Evolutionary conservation across 345 rosid genomes (phyloP).

Genomic region (Camelina neglecta): DNA sequence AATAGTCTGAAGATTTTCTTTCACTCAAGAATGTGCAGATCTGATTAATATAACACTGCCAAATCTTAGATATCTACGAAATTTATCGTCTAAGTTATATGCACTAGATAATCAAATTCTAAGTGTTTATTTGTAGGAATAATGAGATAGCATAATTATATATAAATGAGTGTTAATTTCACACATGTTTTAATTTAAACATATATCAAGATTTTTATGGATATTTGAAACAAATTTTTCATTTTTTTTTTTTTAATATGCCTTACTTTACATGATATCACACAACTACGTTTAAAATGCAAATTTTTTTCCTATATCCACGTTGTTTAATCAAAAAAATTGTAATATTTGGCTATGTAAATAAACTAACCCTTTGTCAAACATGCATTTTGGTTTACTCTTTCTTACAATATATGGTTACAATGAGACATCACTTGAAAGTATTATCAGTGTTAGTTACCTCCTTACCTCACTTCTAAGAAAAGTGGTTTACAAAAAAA

Average conservation of each 20-base stretch:
- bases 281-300: not conserved
- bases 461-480: slow-evolving; percentile 21
- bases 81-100: not conserved
- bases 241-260: not conserved
- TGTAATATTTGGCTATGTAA: not conserved
- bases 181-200: not conserved
- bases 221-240: not conserved
- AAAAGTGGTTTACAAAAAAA: slow-evolving; percentile 11
- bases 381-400: slow-evolving; percentile 2
- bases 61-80: not conserved
- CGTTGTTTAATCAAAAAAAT: not conserved
- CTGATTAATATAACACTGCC: not conserved
- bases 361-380: not conserved
- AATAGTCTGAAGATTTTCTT: slow-evolving; percentile 17
- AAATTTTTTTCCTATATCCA: not conserved
- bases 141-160: not conserved
- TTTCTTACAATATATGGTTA: slow-evolving; percentile 7
- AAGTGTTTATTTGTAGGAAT: not conserved
- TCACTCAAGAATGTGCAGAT: slow-evolving; percentile 3
- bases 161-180: not conserved
- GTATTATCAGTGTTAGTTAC: slow-evolving; percentile 21
- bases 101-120: not conserved
- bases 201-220: no score
- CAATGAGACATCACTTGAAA: slow-evolving; percentile 17
- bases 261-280: not conserved